Evolutionary conservation across 1,284 basidiomycete species (phyloP), one percentile per base, ranked within the genome.

Genomic region (Heterobasidion annosum): DNA sequence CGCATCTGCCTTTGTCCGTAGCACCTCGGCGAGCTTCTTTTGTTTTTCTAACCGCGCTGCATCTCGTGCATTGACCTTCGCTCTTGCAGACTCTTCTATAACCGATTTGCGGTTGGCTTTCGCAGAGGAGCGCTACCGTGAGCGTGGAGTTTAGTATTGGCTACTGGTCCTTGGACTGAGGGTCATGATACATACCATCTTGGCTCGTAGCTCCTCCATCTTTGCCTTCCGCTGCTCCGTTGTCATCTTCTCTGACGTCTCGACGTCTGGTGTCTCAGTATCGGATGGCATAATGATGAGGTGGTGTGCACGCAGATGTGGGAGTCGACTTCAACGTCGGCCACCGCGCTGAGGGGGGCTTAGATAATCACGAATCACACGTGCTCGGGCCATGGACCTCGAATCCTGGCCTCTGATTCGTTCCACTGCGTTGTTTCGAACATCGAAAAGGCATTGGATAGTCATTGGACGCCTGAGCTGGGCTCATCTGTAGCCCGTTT

Each of bases 1-100:
- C 0, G 93, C 91, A 60, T 96, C 91, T 2, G 89, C 84, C 70
- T 95, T 93, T 59, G 84, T 74, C 8, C 93, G 82, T 58, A 98
- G 68, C n/a, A 77, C 83, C 68, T 96, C 93, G 0, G 93, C 94
- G 34, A 98, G 78, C 66, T 88, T 90, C 53, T 86, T 83, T 68
- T 96, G 92, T 63, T 88, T 82, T 62, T 96, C 93, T 32, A 94
- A 73, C 40, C 92, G 81, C 37, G 85, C 84, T 0, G 84, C 73
- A 59, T 96, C 93, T 40, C 89, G 81, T 0, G 82, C 87, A 1
- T 81, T 85, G 3, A 85, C 72, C 64, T 90, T 90, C 8, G 83
- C 74, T 63, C 81, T 88, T 35, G 88, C 80, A 48, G 84, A 82
- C 66, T 97, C 93, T 59, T 88, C 85, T 15, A 95, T 75, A 19